Evolutionary conservation across 164 flowering plant genomes (phyloP).

Genomic region (Pachysandra terminalis): DNA sequence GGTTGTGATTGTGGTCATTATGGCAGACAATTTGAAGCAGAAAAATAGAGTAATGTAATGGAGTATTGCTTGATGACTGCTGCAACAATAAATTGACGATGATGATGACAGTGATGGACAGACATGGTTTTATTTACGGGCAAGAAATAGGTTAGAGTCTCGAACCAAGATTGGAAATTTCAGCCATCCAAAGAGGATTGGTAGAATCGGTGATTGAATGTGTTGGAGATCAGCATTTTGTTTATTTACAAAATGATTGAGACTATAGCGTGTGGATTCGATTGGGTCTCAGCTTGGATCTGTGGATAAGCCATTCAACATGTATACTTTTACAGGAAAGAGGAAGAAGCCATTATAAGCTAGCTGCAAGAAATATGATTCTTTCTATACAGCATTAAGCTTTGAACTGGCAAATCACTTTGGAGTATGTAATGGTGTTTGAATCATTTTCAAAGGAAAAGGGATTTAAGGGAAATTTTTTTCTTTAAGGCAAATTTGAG

Average conservation of each 20-base stretch:
- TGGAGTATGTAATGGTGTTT: not conserved
- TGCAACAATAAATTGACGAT: too few relatives aligned
- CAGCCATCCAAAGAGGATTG: not conserved
- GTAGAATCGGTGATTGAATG: conserved; percentile 1
- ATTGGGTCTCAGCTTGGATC: conserved; percentile 6
- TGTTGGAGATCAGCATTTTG: conserved; percentile 7
- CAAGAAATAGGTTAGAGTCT: not conserved
- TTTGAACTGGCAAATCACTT: not conserved
- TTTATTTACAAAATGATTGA: not conserved
- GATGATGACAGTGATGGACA: not conserved
- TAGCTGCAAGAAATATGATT: not conserved
- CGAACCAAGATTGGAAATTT: not conserved
- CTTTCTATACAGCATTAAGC: not conserved
- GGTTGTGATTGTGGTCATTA: not conserved
- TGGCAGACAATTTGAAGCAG: not conserved
- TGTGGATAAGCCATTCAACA: not conserved
- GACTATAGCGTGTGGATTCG: not conserved
- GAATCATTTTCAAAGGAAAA: not conserved
- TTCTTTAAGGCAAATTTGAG: not conserved
- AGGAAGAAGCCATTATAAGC: conserved; percentile 1
- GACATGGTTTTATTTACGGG: not conserved
- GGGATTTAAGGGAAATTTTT: not conserved
- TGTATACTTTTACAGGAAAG: not conserved
- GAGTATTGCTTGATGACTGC: not conserved
- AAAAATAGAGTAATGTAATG: not conserved